These are phyloP conservation scores for Juncus effusus DNA, from an alignment of 176 grass and related monocot genomes.

Conservation along the genomic window DNA sequence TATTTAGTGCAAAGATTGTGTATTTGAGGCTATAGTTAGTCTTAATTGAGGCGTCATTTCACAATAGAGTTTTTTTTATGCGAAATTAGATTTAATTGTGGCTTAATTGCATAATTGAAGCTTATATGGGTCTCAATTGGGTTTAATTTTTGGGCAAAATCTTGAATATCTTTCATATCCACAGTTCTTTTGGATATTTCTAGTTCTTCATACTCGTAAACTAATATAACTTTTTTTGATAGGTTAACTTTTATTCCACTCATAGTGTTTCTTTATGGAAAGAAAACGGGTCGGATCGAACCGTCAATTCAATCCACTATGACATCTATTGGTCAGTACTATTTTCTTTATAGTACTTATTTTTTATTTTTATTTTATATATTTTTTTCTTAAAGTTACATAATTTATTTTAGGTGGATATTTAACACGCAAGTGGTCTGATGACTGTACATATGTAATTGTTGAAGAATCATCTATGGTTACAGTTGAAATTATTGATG, in stretches of 20 bases:
- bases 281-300: conserved; percentile 40
- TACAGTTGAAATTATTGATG: conserved; percentile 69
- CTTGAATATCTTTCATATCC: neutral
- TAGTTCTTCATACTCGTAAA: too few species aligned
- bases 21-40: conserved; percentile 4
- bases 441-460: conserved; percentile 80
- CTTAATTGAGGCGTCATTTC: neutral
- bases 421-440: conserved; percentile 64
- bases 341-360: conserved; percentile 7
- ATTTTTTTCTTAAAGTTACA: neutral
- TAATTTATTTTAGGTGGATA: conserved; percentile 52
- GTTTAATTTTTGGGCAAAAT: neutral
- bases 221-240: conserved; percentile 13
- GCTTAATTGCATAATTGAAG: neutral
- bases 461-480: conserved; percentile 67
- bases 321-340: conserved; percentile 70
- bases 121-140: neutral
- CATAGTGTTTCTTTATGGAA: conserved; percentile 48
- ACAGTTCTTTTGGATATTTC: neutral
- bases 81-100: conserved; percentile 12
- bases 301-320: conserved; percentile 54
- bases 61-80: neutral
- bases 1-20: neutral
- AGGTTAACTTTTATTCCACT: conserved; percentile 75
- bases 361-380: neutral